Evolutionary conservation across 108 stramenopile species (phyloP).

Genomic region (Skeletonema marinoi): DNA sequence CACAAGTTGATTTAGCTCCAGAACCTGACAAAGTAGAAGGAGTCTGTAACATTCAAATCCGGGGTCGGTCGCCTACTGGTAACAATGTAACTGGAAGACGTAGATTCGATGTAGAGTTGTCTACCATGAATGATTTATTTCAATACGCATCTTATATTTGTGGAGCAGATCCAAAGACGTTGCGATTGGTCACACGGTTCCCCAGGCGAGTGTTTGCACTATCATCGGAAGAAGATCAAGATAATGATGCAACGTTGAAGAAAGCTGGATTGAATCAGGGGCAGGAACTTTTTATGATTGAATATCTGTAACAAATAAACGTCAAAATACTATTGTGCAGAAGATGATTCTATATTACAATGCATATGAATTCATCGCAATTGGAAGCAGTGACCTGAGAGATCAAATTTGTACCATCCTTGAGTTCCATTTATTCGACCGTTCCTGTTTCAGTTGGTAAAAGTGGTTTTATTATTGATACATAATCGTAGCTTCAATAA

Average conservation of each 20-base stretch:
- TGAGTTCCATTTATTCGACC: no score
- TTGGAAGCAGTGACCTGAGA: no score
- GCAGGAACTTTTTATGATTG: slow-evolving; percentile 80
- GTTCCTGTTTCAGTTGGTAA: no score
- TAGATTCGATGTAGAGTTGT: slow-evolving; percentile 55
- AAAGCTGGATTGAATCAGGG: slow-evolving; percentile 59
- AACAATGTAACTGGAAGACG: slow-evolving; percentile 39
- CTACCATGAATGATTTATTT: slow-evolving; percentile 71
- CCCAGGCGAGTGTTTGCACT: slow-evolving; percentile 65
- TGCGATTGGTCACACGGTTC: slow-evolving; percentile 80
- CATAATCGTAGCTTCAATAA: no score
- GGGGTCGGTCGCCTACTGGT: slow-evolving; percentile 44
- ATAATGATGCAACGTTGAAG: slow-evolving; percentile 29
- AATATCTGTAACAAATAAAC: slow-evolving; percentile 19
- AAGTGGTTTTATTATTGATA: no score
- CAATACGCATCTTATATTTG: slow-evolving; percentile 54
- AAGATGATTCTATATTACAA: no score
- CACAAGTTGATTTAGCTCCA: slow-evolving; percentile 26
- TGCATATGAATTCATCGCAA: no score
- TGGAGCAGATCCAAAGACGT: slow-evolving; percentile 26
- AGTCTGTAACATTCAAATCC: slow-evolving; percentile 75
- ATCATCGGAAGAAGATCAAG: neutral
- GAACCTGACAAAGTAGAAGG: slow-evolving; percentile 70
- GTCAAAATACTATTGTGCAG: neutral
- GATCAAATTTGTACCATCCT: no score